Conservation (phyloP, 2,329 filamentous ascomycete genomes). For the Aspergillus quadricinctus region DNA sequence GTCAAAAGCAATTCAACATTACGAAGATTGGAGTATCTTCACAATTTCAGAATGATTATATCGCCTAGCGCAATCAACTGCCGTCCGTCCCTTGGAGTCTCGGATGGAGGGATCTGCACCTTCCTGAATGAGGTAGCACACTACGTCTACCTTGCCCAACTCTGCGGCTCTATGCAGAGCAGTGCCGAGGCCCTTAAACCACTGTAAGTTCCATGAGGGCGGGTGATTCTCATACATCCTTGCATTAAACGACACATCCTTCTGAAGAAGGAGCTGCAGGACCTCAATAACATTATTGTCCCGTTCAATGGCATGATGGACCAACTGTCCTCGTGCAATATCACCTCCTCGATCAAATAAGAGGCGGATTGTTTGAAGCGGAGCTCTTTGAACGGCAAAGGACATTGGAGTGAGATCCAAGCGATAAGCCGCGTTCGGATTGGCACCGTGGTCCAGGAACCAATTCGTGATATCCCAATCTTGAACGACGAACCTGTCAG, state of each 20-base stretch:
- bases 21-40: background rate
- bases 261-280: constrained; percentile 14
- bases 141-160: constrained; percentile 16
- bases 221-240: constrained; percentile 19
- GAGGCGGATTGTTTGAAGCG: constrained; percentile 15
- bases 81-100: background rate
- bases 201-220: constrained; percentile 13
- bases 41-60: background rate
- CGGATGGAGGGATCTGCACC: constrained; percentile 10
- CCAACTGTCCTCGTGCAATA: constrained; percentile 18
- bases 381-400: constrained; percentile 15
- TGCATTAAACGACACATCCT: constrained; percentile 15
- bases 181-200: constrained; percentile 19
- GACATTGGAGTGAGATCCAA: constrained; percentile 19
- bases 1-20: no score
- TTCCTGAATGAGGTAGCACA: constrained; percentile 16
- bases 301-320: constrained; percentile 19
- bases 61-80: background rate
- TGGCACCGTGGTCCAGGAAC: constrained; percentile 20
- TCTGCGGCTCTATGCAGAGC: constrained; percentile 20
- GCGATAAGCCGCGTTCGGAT: background rate
- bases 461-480: constrained; percentile 21
- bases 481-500: constrained; percentile 14
- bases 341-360: constrained; percentile 17
- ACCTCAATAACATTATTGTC: constrained; percentile 12